Percentiles rank a stretch among this genome's conserved stretches.
These are phyloP conservation scores for Neopestalotiopsis clavispora DNA, from an alignment of 2,329 filamentous ascomycete species.

Conservation along the genomic window DNA sequence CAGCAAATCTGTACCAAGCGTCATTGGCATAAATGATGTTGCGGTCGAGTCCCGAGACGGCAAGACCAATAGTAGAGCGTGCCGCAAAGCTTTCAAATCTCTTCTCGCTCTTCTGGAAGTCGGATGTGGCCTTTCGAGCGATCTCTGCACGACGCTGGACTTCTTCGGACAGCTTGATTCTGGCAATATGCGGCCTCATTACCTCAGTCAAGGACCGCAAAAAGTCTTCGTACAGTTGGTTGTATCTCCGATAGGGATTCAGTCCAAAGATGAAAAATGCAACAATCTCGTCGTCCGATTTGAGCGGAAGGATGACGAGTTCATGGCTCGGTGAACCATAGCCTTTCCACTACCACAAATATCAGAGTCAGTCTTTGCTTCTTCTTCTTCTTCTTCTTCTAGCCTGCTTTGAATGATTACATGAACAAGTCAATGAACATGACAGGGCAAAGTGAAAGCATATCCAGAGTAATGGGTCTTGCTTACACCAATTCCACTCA, in stretches of 20 bases:
- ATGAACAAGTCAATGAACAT: no score
- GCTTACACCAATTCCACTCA: conserved; percentile 21
- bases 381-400: no score
- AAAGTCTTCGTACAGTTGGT: conserved; percentile 27
- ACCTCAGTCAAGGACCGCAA: conserved; percentile 27
- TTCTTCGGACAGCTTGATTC: conserved; percentile 28
- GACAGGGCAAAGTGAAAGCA: background rate
- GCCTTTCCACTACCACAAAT: conserved; percentile 22
- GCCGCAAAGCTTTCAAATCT: conserved; percentile 32
- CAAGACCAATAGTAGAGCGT: conserved; percentile 31
- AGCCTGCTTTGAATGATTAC: no score
- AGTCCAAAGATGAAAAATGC: conserved; percentile 31
- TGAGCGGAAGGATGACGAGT: conserved; percentile 28
- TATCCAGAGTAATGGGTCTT: background rate
- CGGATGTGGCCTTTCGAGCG: conserved; percentile 26
- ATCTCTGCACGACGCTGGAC: conserved; percentile 28
- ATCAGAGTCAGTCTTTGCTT: background rate
- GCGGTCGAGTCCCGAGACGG: conserved; percentile 26
- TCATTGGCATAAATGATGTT: conserved; percentile 33
- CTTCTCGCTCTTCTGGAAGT: conserved; percentile 29
- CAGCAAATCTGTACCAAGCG: conserved; percentile 30
- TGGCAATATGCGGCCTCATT: conserved; percentile 27
- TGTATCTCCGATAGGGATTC: conserved; percentile 29
- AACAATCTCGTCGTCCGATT: conserved; percentile 22
- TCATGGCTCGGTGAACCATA: conserved; percentile 24